These are phyloP conservation scores for Halenospora varia DNA, from an alignment of 495 filamentous ascomycete genomes.

Conservation along the genomic window DNA sequence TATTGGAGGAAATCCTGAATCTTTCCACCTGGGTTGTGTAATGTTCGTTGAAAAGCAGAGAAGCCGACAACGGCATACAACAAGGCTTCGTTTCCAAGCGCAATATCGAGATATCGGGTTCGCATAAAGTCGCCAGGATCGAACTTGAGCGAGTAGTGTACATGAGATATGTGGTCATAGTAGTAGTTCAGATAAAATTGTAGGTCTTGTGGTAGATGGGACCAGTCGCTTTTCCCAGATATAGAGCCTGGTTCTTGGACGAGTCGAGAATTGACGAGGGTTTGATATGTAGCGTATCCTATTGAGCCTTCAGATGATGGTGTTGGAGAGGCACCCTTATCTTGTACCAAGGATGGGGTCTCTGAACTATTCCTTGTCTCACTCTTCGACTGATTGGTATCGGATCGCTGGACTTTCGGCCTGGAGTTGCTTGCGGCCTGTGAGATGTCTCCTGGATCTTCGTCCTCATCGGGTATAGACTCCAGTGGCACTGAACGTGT, in stretches of 20 bases:
- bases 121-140: conserved; percentile 69
- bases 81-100: conserved; percentile 75
- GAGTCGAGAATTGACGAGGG: conserved; percentile 33
- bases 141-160: conserved; percentile 75
- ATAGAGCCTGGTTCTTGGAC: conserved; percentile 14
- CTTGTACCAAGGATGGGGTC: conserved; percentile 44
- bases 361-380: conserved; percentile 39
- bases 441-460: conserved; percentile 34
- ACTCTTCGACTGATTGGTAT: conserved; percentile 26
- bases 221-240: conserved; percentile 36
- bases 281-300: conserved; percentile 26
- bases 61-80: conserved; percentile 90
- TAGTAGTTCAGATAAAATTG: conserved; percentile 79
- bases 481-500: conserved; percentile 42
- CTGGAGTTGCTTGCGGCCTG: conserved; percentile 24
- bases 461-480: conserved; percentile 65
- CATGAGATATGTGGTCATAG: conserved; percentile 64
- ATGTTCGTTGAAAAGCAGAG: conserved; percentile 77
- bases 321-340: conserved; percentile 46
- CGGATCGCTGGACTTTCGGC: conserved; percentile 28
- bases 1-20: conserved; percentile 82
- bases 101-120: conserved; percentile 63
- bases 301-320: conserved; percentile 35
- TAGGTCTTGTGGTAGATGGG: conserved; percentile 59
- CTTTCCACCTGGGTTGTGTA: conserved; percentile 62